Evolutionary conservation across 306 rosid genomes (phyloP).

Genomic region (Quercus agrifolia): DNA sequence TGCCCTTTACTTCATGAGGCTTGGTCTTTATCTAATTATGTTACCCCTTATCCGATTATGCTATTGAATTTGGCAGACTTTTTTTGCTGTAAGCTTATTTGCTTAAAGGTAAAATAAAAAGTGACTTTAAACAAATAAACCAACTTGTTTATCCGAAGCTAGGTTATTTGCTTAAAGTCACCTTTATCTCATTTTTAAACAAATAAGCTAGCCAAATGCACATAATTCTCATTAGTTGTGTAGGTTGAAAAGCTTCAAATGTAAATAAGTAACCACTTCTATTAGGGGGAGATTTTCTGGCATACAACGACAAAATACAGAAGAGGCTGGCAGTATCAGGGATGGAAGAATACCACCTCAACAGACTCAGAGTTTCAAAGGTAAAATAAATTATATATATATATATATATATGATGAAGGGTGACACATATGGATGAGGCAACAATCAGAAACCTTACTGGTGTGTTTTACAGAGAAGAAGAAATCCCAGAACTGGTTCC

Average conservation of each 20-base stretch:
- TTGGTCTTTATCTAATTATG: too few relatives aligned
- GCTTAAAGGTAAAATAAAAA: too few relatives aligned
- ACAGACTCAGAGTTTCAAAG: slow-evolving; percentile 55
- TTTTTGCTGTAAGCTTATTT: too few relatives aligned
- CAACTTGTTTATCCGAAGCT: too few relatives aligned
- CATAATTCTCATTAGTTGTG: too few relatives aligned
- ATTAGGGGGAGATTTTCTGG: slow-evolving; percentile 39
- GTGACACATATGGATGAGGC: neutral
- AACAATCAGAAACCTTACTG: neutral
- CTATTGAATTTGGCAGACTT: too few relatives aligned
- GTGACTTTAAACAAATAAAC: too few relatives aligned
- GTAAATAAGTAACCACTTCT: slow-evolving; percentile 16
- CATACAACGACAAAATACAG: slow-evolving; percentile 23
- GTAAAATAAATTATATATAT: slow-evolving; percentile 19
- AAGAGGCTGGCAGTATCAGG: slow-evolving; percentile 22
- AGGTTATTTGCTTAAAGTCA: too few relatives aligned
- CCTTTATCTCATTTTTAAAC: too few relatives aligned
- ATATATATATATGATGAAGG: neutral
- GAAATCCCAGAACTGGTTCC: slow-evolving; percentile 54
- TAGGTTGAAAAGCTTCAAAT: neutral
- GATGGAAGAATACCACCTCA: slow-evolving; percentile 40
- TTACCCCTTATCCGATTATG: too few relatives aligned
- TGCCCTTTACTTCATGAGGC: too few relatives aligned
- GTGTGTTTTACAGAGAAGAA: slow-evolving; percentile 49
- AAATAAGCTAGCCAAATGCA: too few relatives aligned